Base-by-base conservation (phyloP, 345 rosid species). In the Euphorbia lathyris region DNA sequence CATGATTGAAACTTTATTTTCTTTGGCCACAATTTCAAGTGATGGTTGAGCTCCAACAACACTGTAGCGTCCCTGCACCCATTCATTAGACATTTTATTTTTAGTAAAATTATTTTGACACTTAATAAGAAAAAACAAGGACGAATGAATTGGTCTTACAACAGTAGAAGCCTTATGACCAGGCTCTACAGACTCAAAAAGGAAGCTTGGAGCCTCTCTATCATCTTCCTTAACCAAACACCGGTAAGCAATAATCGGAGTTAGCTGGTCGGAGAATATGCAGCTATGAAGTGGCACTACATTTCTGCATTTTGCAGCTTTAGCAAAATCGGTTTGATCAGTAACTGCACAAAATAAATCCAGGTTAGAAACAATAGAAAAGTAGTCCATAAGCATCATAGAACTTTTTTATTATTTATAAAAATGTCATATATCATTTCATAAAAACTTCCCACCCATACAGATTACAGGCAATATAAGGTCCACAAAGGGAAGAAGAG, bases 181-280 rank as follows among this genome's bases (percentile, higher is more conserved):
- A 19, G 95, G 92, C 80, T 91, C 87, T 19, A 88, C 93, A 1
- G 97, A 83, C 78, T 95, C 97, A 30, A 82, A 95, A 19, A 90
- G 96, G 77, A 95, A 95, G 75, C 97, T 90, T 0, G 99, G 97
- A 63, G 92, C 86, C 36, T 95, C 97, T 40, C 85, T 82, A 66
- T 95, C 96, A 59, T 92, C 93, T 77, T 85, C 97, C 70, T 77
- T 78, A 17, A 90, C 97, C 75, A 95, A 65, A 77, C 99, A 92
- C 43, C 97, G 87, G 63, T 88, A 92, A 48, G 97, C 99, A 66
- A 86, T 76, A 63, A 95, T 88, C 0, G 97, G 99, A 55, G 93
- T 95, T 13, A 92, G 92, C 66, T 88, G 97, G 75, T 95, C 99
- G 2, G 92, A 80, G 84, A 92, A 95, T 62, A 95, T 83, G 67